phyloP scores from a whole-genome alignment of 176 grass and related monocot species.

The Tuctoria greenei region DNA sequence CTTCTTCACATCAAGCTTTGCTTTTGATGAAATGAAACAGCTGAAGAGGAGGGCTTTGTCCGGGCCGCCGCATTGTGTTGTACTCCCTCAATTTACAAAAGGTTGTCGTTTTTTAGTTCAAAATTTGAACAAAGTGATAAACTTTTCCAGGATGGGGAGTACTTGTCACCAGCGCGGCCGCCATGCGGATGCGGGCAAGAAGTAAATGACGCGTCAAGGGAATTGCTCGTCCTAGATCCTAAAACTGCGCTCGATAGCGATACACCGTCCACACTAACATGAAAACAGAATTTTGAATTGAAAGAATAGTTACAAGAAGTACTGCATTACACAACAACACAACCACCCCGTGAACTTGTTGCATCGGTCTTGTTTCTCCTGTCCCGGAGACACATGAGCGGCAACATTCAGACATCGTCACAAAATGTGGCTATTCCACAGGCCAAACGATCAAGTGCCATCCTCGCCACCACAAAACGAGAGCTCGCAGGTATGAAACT shows the following conservation, averaged over 20 bases:
- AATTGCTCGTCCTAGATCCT: neutral
- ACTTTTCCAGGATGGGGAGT: neutral
- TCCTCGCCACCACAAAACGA: no score
- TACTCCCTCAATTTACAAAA: no score
- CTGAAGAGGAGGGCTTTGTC: no score
- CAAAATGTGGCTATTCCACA: conserved; percentile 31
- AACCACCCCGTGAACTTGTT: neutral
- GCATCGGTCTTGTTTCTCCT: neutral
- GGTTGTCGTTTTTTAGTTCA: no score
- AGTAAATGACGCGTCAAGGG: neutral
- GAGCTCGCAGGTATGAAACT: conserved; percentile 8
- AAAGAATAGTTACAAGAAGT: conserved; percentile 31
- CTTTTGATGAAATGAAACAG: no score
- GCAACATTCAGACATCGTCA: neutral
- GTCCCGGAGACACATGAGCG: neutral
- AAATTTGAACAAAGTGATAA: no score
- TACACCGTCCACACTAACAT: neutral
- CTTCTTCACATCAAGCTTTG: conserved; percentile 92
- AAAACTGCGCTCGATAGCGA: neutral
- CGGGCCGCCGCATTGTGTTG: neutral
- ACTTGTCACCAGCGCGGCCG: neutral
- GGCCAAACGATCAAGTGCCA: neutral
- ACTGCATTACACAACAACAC: conserved; percentile 12
- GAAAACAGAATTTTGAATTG: neutral
- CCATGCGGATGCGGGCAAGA: neutral